Percentiles rank a stretch among this genome's conserved stretches.
These are phyloP conservation scores for Ustilago lituana DNA, from an alignment of 1,284 basidiomycete species.

Conservation along the genomic window DNA sequence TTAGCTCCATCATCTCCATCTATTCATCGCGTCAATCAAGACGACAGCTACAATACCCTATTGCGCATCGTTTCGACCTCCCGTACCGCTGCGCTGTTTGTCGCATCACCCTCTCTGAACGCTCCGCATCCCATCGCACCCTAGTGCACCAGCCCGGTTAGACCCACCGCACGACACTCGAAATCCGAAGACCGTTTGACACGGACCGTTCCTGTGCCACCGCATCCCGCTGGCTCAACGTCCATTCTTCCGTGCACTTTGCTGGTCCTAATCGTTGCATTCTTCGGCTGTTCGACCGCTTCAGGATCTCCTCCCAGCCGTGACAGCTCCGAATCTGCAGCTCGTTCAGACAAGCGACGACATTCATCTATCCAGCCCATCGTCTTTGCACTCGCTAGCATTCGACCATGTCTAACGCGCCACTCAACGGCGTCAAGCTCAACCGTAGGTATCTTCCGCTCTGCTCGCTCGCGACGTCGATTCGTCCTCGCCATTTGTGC, in stretches of 20 bases:
- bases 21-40: conserved; percentile 9
- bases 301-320: neutral
- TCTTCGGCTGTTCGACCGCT: neutral
- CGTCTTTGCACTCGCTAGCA: conserved; percentile 3
- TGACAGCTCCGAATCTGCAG: neutral
- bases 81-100: neutral
- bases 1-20: conserved; percentile 6
- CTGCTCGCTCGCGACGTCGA: neutral
- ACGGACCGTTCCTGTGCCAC: neutral
- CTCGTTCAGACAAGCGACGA: neutral
- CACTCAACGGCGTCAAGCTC: conserved; percentile 58
- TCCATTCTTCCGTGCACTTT: neutral
- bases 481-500: neutral
- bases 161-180: conserved; percentile 12
- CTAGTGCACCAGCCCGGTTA: conserved; percentile 1
- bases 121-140: conserved; percentile 5
- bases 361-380: conserved; percentile 2
- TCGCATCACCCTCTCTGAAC: conserved; percentile 1
- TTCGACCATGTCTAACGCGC: conserved; percentile 53
- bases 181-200: neutral
- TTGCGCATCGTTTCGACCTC: conserved; percentile 8
- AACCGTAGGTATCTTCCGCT: conserved; percentile 38
- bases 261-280: neutral
- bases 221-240: neutral
- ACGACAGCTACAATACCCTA: conserved; percentile 7